These are phyloP conservation scores for Nitzschia palea DNA, from an alignment of 108 stramenopile genomes.

Conservation along the genomic window DNA sequence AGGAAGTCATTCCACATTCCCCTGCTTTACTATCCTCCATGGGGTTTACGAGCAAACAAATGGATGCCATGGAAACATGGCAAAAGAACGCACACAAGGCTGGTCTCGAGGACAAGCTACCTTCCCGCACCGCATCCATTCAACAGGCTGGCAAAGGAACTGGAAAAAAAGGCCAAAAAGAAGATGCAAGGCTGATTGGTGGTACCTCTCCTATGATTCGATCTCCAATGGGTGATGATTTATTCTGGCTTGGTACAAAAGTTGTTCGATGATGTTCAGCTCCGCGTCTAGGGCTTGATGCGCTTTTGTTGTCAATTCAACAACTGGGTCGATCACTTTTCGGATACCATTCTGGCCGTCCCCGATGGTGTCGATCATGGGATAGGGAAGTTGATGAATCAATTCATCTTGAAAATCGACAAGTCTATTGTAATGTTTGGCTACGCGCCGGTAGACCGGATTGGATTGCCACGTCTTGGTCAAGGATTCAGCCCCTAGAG, in stretches of 20 bases:
- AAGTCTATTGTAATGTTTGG: constrained; percentile 52
- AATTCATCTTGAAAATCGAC: constrained; percentile 48
- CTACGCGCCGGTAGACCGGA: constrained; percentile 35
- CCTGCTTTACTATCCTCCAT: constrained; percentile 12
- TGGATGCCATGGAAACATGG: constrained; percentile 55
- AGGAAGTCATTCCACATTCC: constrained; percentile 27
- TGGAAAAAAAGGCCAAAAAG: constrained; percentile 55
- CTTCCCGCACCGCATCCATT: constrained; percentile 55
- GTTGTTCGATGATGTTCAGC: constrained; percentile 9
- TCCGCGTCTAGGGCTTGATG: constrained; percentile 5
- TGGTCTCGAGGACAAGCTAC: constrained; percentile 42
- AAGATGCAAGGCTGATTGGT: constrained; percentile 21
- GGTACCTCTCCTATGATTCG: neutral
- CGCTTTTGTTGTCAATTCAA: constrained; percentile 24
- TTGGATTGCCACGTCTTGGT: neutral
- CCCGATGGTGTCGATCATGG: neutral
- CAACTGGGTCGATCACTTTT: neutral
- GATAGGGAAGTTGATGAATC: constrained; percentile 9
- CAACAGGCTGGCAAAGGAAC: constrained; percentile 9
- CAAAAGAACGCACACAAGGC: constrained; percentile 61
- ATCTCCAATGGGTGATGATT: neutral
- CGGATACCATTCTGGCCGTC: neutral
- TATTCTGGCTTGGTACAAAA: constrained; percentile 10
- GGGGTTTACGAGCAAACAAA: constrained; percentile 67
- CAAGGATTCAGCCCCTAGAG: neutral